Base-by-base conservation (phyloP, 768 basidiomycete species). In the Favolaschia claudopus region DNA sequence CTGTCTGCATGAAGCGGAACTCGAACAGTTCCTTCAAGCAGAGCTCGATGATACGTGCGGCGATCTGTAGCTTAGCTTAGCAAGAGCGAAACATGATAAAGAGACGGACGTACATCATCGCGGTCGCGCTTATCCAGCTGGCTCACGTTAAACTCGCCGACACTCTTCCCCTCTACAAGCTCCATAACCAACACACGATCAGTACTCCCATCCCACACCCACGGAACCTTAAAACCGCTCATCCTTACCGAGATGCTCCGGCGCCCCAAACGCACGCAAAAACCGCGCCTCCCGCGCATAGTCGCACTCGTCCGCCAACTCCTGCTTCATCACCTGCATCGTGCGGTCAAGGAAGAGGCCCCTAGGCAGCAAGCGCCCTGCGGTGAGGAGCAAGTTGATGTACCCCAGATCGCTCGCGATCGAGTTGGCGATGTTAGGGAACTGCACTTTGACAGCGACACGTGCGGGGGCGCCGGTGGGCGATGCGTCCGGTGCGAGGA, bases 1-100 rank as follows among this genome's bases (percentile, higher is more conserved):
- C 96, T 0, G 96, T 99, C 73, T 99, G 97, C 97, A 99, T 99
- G 38, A 90, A 74, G 28, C 92, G 80, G 77, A 97, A 96, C 58
- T 88, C 80, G 72, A 98, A 97, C 7, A 99, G 84, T 70, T 99
- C 97, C 56, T 83, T 86, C 36, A 99, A 77, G 69, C 95, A 98
- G 7, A 99, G 81, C 42, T 92, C 89, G 47, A 98, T 81, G 42
- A 97, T 85, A 52, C 88, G 79, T 3, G 83, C 76, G 4, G 95
- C 92, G 68, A 99, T 96, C 96, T 98, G 69, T 12, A 42, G 8
- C 14, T 19, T 22, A 31, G 28, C 45, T 9, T 52, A 17, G 8
- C 37, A 25, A 42, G 42, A 13, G 9, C 28, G 20, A 60, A 24
- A 28, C 19, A 36, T 6, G 14, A n/a, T 4, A 22, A 12, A 46